Conservation (phyloP, 1,139 yeast genomes). For the Petasospora fabianii region DNA sequence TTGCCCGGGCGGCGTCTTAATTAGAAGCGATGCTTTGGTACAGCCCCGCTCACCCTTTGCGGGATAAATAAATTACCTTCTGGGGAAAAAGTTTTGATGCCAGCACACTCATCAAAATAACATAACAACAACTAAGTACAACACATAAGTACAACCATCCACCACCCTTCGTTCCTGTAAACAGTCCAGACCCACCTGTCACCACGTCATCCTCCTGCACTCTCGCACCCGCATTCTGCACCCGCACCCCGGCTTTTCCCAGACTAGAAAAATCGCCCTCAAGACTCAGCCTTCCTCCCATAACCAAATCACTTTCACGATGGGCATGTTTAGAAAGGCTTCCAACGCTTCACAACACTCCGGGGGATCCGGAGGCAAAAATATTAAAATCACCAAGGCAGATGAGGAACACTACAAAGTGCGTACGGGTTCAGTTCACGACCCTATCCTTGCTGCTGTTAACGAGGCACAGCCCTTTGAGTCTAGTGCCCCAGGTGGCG, state of each 20-base stretch:
- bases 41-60: no score
- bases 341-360: conserved; percentile 22
- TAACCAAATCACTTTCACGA: no score
- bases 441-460: conserved; percentile 86
- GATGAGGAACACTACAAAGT: conserved; percentile 53
- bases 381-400: conserved; percentile 36
- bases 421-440: conserved; percentile 67
- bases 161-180: background rate
- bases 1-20: no score
- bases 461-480: conserved; percentile 96
- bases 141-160: no score
- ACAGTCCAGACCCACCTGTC: background rate
- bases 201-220: background rate
- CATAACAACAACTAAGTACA: no score
- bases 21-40: no score
- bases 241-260: background rate
- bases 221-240: background rate
- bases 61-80: no score
- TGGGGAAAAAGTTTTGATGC: no score
- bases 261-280: conserved; percentile 1
- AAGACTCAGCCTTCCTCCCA: background rate
- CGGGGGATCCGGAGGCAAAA: conserved; percentile 23
- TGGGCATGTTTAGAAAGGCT: conserved; percentile 28
- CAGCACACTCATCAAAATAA: no score
- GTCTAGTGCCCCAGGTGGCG: conserved; percentile 33